Evolutionary conservation across 441 rosid genomes (phyloP).

Genomic region (Flueggea neowawraea): DNA sequence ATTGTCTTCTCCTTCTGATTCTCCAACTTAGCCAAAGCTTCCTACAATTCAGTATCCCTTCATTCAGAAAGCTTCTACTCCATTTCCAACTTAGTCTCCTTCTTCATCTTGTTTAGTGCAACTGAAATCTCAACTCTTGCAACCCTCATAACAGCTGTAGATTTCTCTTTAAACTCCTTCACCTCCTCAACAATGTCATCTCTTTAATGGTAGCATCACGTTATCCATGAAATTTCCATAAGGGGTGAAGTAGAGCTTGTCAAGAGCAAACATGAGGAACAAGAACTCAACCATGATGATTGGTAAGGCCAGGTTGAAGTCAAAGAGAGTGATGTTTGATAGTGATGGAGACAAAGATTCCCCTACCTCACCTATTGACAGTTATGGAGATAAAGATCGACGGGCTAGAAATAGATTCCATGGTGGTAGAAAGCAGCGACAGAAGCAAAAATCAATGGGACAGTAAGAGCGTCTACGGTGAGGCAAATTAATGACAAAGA

Average conservation of each 20-base stretch:
- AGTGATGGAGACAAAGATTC: too few species aligned
- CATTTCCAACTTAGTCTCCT: conserved; percentile 79
- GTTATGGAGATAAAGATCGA: too few species aligned
- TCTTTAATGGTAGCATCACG: conserved; percentile 73
- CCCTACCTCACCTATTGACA: too few species aligned
- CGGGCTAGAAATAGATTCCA: too few species aligned
- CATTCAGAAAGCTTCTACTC: conserved; percentile 60
- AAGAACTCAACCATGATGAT: conserved; percentile 55
- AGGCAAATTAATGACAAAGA: too few species aligned
- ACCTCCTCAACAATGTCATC: conserved; percentile 80
- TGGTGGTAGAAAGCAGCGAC: too few species aligned
- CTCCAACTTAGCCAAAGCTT: conserved; percentile 72
- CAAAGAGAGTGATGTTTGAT: too few species aligned
- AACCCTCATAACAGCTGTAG: conserved; percentile 71
- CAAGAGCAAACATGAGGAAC: conserved; percentile 78
- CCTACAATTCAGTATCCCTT: conserved; percentile 76
- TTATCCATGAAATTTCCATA: conserved; percentile 93
- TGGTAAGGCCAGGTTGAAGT: conserved; percentile 88
- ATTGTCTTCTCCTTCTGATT: conserved; percentile 80
- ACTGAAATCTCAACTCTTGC: conserved; percentile 91
- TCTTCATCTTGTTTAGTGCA: conserved; percentile 83
- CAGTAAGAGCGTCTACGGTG: too few species aligned
- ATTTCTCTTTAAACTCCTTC: conserved; percentile 83
- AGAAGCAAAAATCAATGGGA: too few species aligned
- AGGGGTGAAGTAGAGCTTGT: conserved; percentile 75